These are phyloP conservation scores for Sporothrix globosa DNA, from an alignment of 2,329 filamentous ascomycete genomes.

Conservation along the genomic window DNA sequence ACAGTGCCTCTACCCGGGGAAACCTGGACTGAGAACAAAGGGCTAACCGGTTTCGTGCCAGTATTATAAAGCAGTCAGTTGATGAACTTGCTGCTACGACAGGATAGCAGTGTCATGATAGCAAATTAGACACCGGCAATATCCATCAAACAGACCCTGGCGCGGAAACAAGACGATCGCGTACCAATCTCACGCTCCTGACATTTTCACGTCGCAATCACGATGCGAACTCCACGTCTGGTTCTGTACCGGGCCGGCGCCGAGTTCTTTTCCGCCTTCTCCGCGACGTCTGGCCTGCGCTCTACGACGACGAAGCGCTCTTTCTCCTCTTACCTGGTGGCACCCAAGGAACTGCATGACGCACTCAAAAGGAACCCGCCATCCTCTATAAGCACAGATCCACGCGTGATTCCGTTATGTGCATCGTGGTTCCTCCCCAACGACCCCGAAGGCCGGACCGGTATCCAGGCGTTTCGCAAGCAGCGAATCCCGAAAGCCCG, in stretches of 20 bases:
- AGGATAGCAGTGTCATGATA: neutral
- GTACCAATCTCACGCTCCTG: neutral
- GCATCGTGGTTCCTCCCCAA: conserved; percentile 97
- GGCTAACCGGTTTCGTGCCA: neutral
- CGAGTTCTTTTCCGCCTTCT: conserved; percentile 41
- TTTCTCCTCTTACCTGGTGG: conserved; percentile 83
- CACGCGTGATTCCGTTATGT: conserved; percentile 84
- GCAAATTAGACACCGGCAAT: neutral
- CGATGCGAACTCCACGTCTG: conserved; percentile 48
- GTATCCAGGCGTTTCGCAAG: conserved; percentile 77
- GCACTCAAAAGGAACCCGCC: conserved; percentile 82
- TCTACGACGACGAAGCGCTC: conserved; percentile 49
- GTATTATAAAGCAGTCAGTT: neutral
- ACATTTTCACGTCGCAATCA: neutral
- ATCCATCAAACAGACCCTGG: neutral
- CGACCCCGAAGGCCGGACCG: conserved; percentile 70
- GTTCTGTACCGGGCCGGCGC: conserved; percentile 47
- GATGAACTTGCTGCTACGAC: neutral
- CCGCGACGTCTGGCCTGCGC: conserved; percentile 39
- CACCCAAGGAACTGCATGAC: conserved; percentile 77
- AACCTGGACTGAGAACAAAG: neutral
- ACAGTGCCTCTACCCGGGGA: neutral
- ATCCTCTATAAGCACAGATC: conserved; percentile 76
- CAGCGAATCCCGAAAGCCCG: conserved; percentile 84
- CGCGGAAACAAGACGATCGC: neutral